A percentile compares a stretch with the other conserved stretches of the same genome.
phyloP scores from a whole-genome alignment of 1,139 yeast genomes.

The Saccharomyces hybrid region DNA sequence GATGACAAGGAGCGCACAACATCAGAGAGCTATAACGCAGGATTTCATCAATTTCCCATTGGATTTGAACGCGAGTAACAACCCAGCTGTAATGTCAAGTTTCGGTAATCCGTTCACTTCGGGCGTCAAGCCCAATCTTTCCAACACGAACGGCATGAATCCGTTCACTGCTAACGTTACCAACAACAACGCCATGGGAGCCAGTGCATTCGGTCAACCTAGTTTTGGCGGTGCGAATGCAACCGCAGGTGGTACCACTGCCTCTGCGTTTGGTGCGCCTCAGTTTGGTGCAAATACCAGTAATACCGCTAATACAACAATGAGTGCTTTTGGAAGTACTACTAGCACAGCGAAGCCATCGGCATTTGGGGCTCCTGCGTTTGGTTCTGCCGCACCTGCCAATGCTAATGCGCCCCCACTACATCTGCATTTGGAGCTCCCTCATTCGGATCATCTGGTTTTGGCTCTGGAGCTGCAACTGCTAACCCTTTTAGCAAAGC shows the following conservation, averaged over 20 bases:
- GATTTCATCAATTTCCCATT: slow-evolving; percentile 38
- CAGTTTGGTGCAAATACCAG: slow-evolving; percentile 19
- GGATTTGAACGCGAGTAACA: slow-evolving; percentile 15
- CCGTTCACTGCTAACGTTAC: slow-evolving; percentile 6
- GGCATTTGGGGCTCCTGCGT: slow-evolving; percentile 21
- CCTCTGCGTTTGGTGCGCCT: slow-evolving; percentile 20
- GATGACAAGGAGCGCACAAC: slow-evolving; percentile 28
- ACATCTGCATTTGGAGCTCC: slow-evolving; percentile 16
- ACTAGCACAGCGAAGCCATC: slow-evolving; percentile 6
- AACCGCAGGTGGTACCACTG: not conserved
- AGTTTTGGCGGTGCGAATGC: slow-evolving; percentile 1
- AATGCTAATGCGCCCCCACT: slow-evolving; percentile 3
- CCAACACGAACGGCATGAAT: slow-evolving; percentile 1
- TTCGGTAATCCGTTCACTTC: slow-evolving; percentile 6
- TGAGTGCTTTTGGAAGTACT: slow-evolving; percentile 18
- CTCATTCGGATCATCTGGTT: slow-evolving; percentile 8
- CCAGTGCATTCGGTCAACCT: slow-evolving; percentile 20
- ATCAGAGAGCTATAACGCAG: slow-evolving; percentile 27
- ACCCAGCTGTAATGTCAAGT: slow-evolving; percentile 5
- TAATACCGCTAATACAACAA: not conserved
- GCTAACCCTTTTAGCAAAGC: not conserved
- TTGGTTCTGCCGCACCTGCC: slow-evolving; percentile 15
- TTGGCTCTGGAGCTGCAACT: slow-evolving; percentile 2
- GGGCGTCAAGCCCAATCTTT: slow-evolving; percentile 2
- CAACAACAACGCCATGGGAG: not conserved